phyloP scores from a whole-genome alignment of 176 grass and related monocot genomes.

The Alopecurus myosuroides region DNA sequence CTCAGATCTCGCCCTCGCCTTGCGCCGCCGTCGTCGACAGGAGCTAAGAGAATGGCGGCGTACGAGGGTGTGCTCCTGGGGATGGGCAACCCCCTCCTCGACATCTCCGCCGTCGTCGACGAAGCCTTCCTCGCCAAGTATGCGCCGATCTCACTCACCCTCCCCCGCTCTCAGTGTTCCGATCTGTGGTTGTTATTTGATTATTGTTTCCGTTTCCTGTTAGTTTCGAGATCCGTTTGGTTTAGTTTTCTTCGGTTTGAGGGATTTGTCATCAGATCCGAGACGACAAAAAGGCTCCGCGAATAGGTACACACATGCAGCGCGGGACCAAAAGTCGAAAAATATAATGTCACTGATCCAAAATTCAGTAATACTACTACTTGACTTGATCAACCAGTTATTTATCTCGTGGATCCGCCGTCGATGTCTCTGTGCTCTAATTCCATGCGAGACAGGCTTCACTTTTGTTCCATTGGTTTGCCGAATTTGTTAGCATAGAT shows the following conservation, averaged over 20 bases:
- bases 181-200: neutral
- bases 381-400: neutral
- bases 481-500: neutral
- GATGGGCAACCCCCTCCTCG: slow-evolving; percentile 98
- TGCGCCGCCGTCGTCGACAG: slow-evolving; percentile 7
- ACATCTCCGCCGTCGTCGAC: slow-evolving; percentile 97
- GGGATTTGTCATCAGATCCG: slow-evolving; percentile 25
- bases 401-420: neutral
- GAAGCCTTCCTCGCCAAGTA: slow-evolving; percentile 85
- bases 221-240: neutral
- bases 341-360: neutral
- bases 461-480: neutral
- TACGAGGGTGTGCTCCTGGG: slow-evolving; percentile 82
- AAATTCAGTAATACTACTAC: neutral
- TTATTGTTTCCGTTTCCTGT: neutral
- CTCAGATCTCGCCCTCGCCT: slow-evolving; percentile 38
- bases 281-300: neutral
- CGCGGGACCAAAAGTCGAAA: neutral
- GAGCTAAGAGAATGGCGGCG: slow-evolving; percentile 25
- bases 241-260: neutral
- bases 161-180: neutral
- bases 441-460: neutral
- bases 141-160: neutral
- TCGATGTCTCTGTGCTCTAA: neutral
- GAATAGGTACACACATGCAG: slow-evolving; percentile 4